Evolutionary conservation across 2,329 filamentous ascomycete genomes (phyloP), one percentile per base, ranked within the genome.

Genomic region (Aspergillus fumigatiaffinis): DNA sequence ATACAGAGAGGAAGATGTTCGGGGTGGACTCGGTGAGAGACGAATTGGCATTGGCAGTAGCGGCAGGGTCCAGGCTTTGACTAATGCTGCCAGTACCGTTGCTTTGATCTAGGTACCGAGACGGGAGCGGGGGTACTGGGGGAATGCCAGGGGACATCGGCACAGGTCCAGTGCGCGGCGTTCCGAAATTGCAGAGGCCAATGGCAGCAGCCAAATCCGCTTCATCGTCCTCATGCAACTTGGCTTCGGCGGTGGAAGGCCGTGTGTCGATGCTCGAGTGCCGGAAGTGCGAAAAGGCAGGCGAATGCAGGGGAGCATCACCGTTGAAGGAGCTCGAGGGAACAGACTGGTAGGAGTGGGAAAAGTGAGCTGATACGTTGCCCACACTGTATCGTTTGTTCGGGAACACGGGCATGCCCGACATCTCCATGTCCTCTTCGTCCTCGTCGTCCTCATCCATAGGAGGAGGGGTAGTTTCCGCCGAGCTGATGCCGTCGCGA

Each of bases 401-500:
- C 62, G 67, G 71, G 56, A 67, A 82, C 55, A 82, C 77, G 32
- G 82, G 77, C 62, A 78, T 77, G 62, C 87, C 82, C 1, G 68
- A 71, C 71, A 73, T 73, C 51, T 73, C 69, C 51, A 71, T 68
- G 55, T 73, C 70, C 26, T 72, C 70, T 46, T 46, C 42, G 42
- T 47, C 23, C 20, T 72, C 66, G 29, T 68, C 69, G 52, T 72
- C 69, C 54, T 93, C 90, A 60, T 82, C 78, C 66, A 88, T 85
- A 21, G 93, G 93, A 53, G 93, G 92, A 49, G 94, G 94, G 17
- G 93, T 97, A 50, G 92, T 97, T 72, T 96, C 91, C 42, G 89
- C 87, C 53, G 93, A 97, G 79, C 92, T 96, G 68, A 87, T 82
- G 54, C 85, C 84, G 66, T 88, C 87, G 53, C 84, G 86, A 56